Percentiles rank a stretch among this genome's conserved stretches.
These are phyloP conservation scores for Rugonectria rugulosa DNA, from an alignment of 2,329 filamentous ascomycete species.

Conservation along the genomic window DNA sequence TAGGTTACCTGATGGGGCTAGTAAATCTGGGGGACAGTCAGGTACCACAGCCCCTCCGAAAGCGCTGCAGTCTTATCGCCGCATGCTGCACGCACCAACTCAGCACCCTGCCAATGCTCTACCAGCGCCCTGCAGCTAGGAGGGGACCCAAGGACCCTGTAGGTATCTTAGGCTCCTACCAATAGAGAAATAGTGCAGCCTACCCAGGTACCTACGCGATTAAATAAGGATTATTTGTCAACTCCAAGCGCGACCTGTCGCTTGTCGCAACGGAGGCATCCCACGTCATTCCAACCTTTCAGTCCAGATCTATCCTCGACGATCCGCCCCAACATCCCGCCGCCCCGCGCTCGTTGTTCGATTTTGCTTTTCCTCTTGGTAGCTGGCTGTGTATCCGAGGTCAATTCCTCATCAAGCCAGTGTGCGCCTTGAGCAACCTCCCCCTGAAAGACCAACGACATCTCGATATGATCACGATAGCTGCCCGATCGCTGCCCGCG, in stretches of 20 bases:
- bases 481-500: constrained; percentile 23
- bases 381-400: no score
- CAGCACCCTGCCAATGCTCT: not conserved
- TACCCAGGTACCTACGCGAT: no score
- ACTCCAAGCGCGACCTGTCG: constrained; percentile 25
- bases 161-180: no score
- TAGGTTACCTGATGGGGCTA: not conserved
- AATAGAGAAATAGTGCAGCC: no score
- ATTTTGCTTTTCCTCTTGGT: not conserved
- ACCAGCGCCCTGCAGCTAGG: no score
- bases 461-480: constrained; percentile 40
- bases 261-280: constrained; percentile 14
- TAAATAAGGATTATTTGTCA: constrained; percentile 32
- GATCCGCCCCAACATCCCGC: constrained; percentile 12
- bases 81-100: constrained; percentile 9
- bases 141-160: no score
- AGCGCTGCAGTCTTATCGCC: constrained; percentile 2
- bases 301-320: not conserved
- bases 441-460: constrained; percentile 13
- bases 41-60: constrained; percentile 15
- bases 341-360: constrained; percentile 20
- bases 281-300: constrained; percentile 27
- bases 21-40: not conserved
- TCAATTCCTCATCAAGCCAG: not conserved
- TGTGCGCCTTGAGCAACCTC: constrained; percentile 8